phyloP scores from a whole-genome alignment of 306 rosid genomes.

The Herpetospermum pedunculosum region DNA sequence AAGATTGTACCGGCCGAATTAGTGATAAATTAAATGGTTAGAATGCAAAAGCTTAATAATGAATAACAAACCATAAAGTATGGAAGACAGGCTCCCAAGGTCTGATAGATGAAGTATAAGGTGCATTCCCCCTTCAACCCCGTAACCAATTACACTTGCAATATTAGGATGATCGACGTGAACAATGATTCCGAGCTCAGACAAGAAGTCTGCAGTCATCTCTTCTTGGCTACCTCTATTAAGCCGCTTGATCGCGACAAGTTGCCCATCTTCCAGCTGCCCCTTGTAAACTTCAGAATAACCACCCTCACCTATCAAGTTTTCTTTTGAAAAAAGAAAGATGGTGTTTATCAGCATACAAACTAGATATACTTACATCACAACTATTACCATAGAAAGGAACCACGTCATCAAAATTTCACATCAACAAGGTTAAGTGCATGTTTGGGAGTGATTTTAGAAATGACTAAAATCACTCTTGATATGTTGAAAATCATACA shows the following conservation, averaged over 20 bases:
- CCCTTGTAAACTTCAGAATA: slow-evolving; percentile 93
- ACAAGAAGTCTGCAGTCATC: slow-evolving; percentile 92
- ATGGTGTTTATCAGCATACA: slow-evolving; percentile 17
- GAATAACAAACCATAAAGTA: slow-evolving; percentile 64
- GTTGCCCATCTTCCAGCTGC: slow-evolving; percentile 56
- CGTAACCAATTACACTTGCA: slow-evolving; percentile 87
- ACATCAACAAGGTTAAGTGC: background rate
- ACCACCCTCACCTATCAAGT: slow-evolving; percentile 95
- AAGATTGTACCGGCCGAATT: slow-evolving; percentile 8
- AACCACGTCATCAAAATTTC: background rate
- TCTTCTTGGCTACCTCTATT: slow-evolving; percentile 79
- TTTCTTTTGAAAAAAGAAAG: slow-evolving; percentile 28
- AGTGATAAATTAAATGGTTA: slow-evolving; percentile 3
- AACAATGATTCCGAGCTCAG: slow-evolving; percentile 93
- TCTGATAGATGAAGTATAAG: slow-evolving; percentile 94
- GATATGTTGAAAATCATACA: too few species aligned
- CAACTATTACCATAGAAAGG: background rate
- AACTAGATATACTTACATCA: background rate
- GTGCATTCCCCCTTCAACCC: slow-evolving; percentile 98
- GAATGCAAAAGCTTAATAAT: slow-evolving; percentile 6
- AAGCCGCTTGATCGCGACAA: slow-evolving; percentile 67
- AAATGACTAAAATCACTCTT: too few species aligned
- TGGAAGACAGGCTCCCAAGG: slow-evolving; percentile 75
- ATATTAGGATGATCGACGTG: slow-evolving; percentile 94
- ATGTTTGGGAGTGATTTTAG: too few species aligned